A percentile compares a stretch with the other conserved stretches of the same genome.
These are phyloP conservation scores for Effrenium voratum DNA, from an alignment of 73 alveolate genomes.

Conservation along the genomic window DNA sequence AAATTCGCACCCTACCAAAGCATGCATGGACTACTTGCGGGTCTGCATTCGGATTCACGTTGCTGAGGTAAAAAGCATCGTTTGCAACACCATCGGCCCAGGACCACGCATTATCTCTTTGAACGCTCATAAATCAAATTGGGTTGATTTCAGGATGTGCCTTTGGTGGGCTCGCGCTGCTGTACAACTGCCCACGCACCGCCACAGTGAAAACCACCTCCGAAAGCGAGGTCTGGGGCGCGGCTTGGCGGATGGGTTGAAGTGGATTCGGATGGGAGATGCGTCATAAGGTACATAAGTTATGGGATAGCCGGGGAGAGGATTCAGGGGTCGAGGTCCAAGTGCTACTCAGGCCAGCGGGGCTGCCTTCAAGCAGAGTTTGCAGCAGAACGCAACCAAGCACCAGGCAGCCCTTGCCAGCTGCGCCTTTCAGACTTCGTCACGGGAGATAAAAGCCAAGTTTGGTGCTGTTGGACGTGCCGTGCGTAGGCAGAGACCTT, in stretches of 20 bases:
- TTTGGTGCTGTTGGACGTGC: not conserved
- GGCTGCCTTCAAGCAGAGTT: conserved; percentile 62
- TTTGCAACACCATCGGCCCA: conserved; percentile 84
- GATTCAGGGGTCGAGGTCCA: not conserved
- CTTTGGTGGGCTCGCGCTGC: conserved; percentile 83
- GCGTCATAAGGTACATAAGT: not conserved
- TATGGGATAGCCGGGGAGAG: not conserved
- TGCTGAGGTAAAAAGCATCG: conserved; percentile 53
- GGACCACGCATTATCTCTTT: too few species aligned
- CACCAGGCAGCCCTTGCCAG: conserved; percentile 54
- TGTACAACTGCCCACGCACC: conserved; percentile 91
- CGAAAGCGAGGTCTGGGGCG: conserved; percentile 87
- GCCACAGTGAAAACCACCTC: conserved; percentile 86
- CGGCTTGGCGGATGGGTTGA: conserved; percentile 9
- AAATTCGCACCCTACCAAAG: not conserved
- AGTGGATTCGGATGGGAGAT: not conserved
- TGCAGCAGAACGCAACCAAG: conserved; percentile 86
- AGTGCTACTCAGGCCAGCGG: conserved; percentile 53
- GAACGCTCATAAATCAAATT: too few species aligned
- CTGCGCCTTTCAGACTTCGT: not conserved
- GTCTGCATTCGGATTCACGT: not conserved
- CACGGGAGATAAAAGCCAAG: not conserved
- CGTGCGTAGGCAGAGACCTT: conserved; percentile 42
- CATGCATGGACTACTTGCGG: not conserved
- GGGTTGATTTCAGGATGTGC: conserved; percentile 90